Conservation (phyloP, 306 rosid species). For the Erythrophleum fordii region DNA sequence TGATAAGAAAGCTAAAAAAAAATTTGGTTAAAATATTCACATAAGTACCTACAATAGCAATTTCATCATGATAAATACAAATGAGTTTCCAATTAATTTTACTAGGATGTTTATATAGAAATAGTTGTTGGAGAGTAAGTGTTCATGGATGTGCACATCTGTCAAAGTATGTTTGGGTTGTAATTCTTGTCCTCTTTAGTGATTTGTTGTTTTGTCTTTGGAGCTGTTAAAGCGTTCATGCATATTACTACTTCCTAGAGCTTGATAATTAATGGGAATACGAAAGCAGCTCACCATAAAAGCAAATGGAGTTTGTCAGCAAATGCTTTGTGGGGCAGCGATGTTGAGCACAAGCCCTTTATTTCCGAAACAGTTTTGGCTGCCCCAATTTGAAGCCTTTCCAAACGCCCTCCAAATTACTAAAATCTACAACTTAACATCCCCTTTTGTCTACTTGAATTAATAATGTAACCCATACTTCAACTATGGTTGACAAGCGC, state of each 20-base stretch:
- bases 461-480: not conserved
- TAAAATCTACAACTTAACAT: constrained; percentile 28
- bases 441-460: too few species aligned
- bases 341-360: constrained; percentile 51
- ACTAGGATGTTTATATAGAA: too few species aligned
- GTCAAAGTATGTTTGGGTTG: constrained; percentile 1
- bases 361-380: constrained; percentile 49
- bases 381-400: constrained; percentile 35
- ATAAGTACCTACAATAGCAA: too few species aligned
- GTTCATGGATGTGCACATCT: not conserved
- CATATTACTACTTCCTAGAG: not conserved
- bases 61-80: too few species aligned
- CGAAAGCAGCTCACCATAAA: too few species aligned
- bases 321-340: constrained; percentile 37
- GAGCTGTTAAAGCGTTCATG: not conserved
- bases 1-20: too few species aligned
- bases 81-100: too few species aligned
- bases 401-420: constrained; percentile 35
- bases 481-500: constrained; percentile 19
- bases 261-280: not conserved
- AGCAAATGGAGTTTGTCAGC: not conserved
- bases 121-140: not conserved
- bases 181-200: not conserved
- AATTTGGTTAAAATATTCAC: too few species aligned
- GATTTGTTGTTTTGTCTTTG: not conserved